Base-by-base conservation (phyloP, 805 yeast genomes). In the Metschnikowia chrysomelidarum region DNA sequence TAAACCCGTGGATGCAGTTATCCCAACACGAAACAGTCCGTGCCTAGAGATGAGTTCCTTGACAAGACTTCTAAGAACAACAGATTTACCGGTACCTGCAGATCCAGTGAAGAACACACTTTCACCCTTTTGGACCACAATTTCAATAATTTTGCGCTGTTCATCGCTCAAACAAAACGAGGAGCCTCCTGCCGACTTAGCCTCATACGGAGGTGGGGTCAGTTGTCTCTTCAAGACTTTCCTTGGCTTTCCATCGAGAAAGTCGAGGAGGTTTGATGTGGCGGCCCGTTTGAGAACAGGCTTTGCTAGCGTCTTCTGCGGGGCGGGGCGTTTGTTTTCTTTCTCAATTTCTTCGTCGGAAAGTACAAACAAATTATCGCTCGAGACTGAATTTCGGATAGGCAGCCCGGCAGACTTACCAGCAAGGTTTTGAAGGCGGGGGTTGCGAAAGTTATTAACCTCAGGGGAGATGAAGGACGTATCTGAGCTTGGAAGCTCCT, bases 51-150 rank as follows among this genome's bases (percentile, higher is more conserved):
- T 68, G 36, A 85, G 54, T 0, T 69, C 59, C 48, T 75, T 73
- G 36, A 85, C 83, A 23, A 85, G 66, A 8, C 77, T 69, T 42
- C 74, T 72, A 32, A 93, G 63, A n/a, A 93, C 65, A 4, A 93
- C 82, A 1, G 98, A 91, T 56, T 93, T 93, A 54, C 98, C 98
- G 0, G 98, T 93, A 51, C 98, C 98, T 0, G 98, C 98, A 21
- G 97, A 87, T 32, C 98, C 98, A 0, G 98, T 93, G 56, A 86
- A 93, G 54, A 93, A 93, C 3, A 93, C 62, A 40, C 82, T 86
- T 12, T 67, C 62, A 0, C 94, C 88, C 15, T 66, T 53, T 11
- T 67, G 58, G 5, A 82, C 67, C 7, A 80, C 78, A 9, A 71
- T 54, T 15, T 72, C 64, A 6, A 83, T 46, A 5, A 85, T 76